Evolutionary conservation across 495 filamentous ascomycete genomes (phyloP).

Genomic region (Cercophora scortea): DNA sequence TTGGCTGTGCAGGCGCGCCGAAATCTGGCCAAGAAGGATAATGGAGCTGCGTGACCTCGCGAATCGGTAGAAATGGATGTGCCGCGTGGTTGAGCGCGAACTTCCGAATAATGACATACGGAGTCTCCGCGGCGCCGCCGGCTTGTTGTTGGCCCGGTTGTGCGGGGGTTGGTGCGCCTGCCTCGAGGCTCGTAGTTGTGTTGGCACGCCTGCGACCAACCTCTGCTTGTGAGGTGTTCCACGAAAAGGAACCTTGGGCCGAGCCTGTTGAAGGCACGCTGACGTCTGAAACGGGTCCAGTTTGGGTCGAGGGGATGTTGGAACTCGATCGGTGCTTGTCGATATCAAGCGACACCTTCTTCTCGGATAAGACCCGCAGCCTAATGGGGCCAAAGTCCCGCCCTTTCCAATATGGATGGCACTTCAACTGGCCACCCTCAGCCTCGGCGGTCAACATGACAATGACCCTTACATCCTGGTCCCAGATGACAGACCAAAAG

Average conservation of each 20-base stretch:
- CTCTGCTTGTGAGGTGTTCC: constrained; percentile 6
- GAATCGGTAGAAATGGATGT: constrained; percentile 76
- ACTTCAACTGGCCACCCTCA: constrained; percentile 91
- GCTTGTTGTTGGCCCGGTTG: constrained; percentile 5
- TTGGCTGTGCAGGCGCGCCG: constrained; percentile 81
- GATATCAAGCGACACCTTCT: constrained; percentile 66
- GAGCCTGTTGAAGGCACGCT: constrained; percentile 1
- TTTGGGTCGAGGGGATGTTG: constrained; percentile 13
- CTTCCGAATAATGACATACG: constrained; percentile 76
- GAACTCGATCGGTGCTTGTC: constrained; percentile 36
- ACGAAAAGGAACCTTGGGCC: neutral
- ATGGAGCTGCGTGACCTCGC: constrained; percentile 92
- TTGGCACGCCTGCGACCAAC: constrained; percentile 35
- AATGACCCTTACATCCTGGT: constrained; percentile 87
- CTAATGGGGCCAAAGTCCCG: constrained; percentile 72
- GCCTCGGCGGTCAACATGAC: constrained; percentile 96
- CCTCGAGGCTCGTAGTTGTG: constrained; percentile 24
- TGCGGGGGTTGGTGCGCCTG: constrained; percentile 16
- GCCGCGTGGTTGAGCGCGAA: constrained; percentile 72
- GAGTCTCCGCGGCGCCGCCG: constrained; percentile 39
- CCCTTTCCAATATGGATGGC: constrained; percentile 86
- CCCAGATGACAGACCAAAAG: constrained; percentile 97
- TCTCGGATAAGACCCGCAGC: constrained; percentile 71
- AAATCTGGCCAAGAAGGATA: constrained; percentile 96
- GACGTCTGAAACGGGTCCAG: constrained; percentile 14